Evolutionary conservation across 2,329 filamentous ascomycete genomes (phyloP).

Genomic region (Myrmaecium sp.): DNA sequence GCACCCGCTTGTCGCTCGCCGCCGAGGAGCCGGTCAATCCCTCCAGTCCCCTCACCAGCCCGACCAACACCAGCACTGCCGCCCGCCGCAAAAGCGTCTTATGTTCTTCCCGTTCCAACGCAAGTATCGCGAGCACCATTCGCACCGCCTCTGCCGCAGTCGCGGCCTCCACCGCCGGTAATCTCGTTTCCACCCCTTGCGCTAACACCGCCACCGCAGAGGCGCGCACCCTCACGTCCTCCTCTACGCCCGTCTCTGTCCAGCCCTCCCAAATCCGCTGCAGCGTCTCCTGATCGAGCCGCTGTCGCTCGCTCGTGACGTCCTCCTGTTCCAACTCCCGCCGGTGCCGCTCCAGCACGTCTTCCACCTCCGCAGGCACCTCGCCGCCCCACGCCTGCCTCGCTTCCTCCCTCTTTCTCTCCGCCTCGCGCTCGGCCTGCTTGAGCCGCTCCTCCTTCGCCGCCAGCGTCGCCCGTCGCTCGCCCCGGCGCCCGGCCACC

Average conservation of each 20-base stretch:
- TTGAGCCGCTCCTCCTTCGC: too few species aligned
- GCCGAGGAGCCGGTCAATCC: too few species aligned
- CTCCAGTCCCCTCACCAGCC: conserved; percentile 42
- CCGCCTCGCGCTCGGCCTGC: conserved; percentile 31
- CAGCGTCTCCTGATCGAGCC: conserved; percentile 31
- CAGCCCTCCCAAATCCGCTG: conserved; percentile 47
- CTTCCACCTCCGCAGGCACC: conserved; percentile 19
- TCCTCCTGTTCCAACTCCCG: conserved; percentile 12
- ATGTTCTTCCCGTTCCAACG: conserved; percentile 42
- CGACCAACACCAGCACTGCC: conserved; percentile 46
- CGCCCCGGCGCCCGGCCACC: conserved; percentile 45
- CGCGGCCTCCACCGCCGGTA: conserved; percentile 26
- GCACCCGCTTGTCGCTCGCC: conserved; percentile 28
- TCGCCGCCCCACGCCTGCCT: conserved; percentile 39
- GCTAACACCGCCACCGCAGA: conserved; percentile 53
- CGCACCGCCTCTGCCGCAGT: conserved; percentile 36
- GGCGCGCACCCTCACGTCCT: conserved; percentile 53
- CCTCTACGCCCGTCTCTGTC: conserved; percentile 45
- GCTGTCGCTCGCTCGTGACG: conserved; percentile 9
- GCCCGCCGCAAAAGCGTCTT: conserved; percentile 50
- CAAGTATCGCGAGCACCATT: conserved; percentile 43
- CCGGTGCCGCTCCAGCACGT: conserved; percentile 9
- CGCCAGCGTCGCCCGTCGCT: conserved; percentile 41
- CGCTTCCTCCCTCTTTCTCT: conserved; percentile 31
- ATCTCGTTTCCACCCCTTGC: conserved; percentile 39